A percentile compares a stretch with the other conserved stretches of the same genome.
phyloP scores from a whole-genome alignment of 495 filamentous ascomycete species.

The Stereocaulon alpinum region DNA sequence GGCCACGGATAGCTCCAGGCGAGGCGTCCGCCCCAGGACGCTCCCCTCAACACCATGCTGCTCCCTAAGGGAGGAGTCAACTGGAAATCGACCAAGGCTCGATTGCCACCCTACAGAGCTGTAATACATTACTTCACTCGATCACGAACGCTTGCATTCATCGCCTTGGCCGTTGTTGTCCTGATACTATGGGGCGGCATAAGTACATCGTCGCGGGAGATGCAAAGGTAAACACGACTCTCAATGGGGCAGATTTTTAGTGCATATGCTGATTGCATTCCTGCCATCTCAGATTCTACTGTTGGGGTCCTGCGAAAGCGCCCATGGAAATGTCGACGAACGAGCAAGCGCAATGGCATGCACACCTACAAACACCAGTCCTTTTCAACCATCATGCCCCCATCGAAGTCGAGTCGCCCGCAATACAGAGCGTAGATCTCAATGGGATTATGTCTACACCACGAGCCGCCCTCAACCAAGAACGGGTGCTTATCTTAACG shows the following conservation, averaged over 20 bases:
- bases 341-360: slow-evolving; percentile 81
- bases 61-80: slow-evolving; percentile 81
- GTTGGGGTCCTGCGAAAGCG: slow-evolving; percentile 84
- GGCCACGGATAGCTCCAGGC: slow-evolving; percentile 1
- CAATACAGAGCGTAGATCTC: slow-evolving; percentile 70
- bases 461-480: slow-evolving; percentile 64
- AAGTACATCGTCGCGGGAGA: slow-evolving; percentile 67
- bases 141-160: slow-evolving; percentile 66
- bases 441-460: slow-evolving; percentile 76
- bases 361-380: slow-evolving; percentile 81
- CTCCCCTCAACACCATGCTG: slow-evolving; percentile 43
- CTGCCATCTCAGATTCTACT: slow-evolving; percentile 66
- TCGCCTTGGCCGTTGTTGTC: slow-evolving; percentile 61
- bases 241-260: background rate
- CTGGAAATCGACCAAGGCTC: slow-evolving; percentile 81
- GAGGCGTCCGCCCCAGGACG: slow-evolving; percentile 12
- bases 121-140: slow-evolving; percentile 66
- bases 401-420: slow-evolving; percentile 66
- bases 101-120: slow-evolving; percentile 72
- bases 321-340: slow-evolving; percentile 90
- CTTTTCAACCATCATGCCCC: slow-evolving; percentile 92
- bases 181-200: slow-evolving; percentile 87
- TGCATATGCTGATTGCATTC: background rate
- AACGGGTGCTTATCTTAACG: slow-evolving; percentile 90
- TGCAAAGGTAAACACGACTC: slow-evolving; percentile 62